Evolutionary conservation across 2,329 filamentous ascomycete species (phyloP), one percentile per base, ranked within the genome.

Genomic region (Fulvia fulva): DNA sequence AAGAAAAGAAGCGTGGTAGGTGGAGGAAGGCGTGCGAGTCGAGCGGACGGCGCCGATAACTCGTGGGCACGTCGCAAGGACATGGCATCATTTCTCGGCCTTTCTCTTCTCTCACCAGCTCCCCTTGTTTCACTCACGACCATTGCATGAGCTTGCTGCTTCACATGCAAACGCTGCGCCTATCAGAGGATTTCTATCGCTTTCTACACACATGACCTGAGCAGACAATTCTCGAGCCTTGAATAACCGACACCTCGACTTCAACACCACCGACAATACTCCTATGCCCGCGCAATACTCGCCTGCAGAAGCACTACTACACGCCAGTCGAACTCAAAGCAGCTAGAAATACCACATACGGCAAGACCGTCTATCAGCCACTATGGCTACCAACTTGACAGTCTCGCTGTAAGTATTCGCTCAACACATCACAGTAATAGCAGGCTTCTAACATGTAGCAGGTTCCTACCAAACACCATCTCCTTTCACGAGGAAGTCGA

Each of bases 391-490:
- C 58, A 71, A 68, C 19, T 57, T 70, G 47, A 64, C 63, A 19
- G 68, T 71, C 19, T 65, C 70, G 50, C 66, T 74, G 71, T 74
- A 65, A 69, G 71, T 69, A 4, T 28, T 9, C 7, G 19, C 21
- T n/a, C 12, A 14, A 16, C 12, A 26, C 16, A 26, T 21, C 25
- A n/a, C 32, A 7, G 6, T n/a, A 49, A 57, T 61, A 45, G 57
- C 54, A 37, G 19, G 47, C 47, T 32, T 21, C 45, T 55, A 34
- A 58, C 41, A 45, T 6, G 22, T n/a, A 7, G 1, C 71, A 96
- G 92, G 57, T 96, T 96, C 72, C 83, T 97, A 34, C 93, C 93
- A 32, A 92, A 96, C 74, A 97, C 93, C 43, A 81, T 96, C 69
- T 87, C 96, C 74, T 97, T 97, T 74, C 71, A 78, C 55, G 87